Base-by-base conservation (phyloP, 345 rosid species). In the Hibiscus syriacus region DNA sequence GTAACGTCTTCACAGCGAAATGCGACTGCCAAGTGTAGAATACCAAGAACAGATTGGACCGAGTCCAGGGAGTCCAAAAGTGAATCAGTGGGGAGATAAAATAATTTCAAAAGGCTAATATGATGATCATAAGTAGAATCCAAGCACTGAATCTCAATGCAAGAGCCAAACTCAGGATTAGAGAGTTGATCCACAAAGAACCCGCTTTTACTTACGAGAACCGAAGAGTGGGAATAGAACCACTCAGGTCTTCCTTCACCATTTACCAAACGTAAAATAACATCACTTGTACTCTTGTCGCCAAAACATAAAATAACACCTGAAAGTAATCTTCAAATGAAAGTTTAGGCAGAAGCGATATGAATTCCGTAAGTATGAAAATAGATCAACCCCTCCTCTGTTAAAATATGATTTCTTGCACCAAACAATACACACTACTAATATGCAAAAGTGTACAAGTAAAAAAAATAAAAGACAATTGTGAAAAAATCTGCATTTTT, bases 1-100 rank as follows among this genome's bases (percentile, higher is more conserved):
- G 74, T 76, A 57, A 80, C 66, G 58, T 79, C 82, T 72, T 82
- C 78, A 69, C 86, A 85, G 48, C 62, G 64, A 20, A 79, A 78
- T 29, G 70, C 64, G 69, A 74, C 71, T 1, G 85, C 85, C 27
- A 80, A 71, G 59, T 79, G 78, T 22, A 81, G 85, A 74, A 81
- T 61, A 27, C 82, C 83, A 29, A 82, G 48, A 30, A 82, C 81
- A 29, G 82, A 82, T 72, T 76, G 78, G 32, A 81, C 84, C 13
- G 84, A 62, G 19, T n/a, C n/a, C n/a, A n/a, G n/a, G n/a, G n/a
- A n/a, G n/a, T n/a, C n/a, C n/a, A n/a, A n/a, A n/a, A n/a, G 64
- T 62, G 29, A 64, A 65, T 85, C 81, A 0, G 26, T 34, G 10
- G 81, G 79, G 23, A 77, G 70, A 45, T 73, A 79, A 30, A 85